Conservation (phyloP, 192 early-diverging fungal genomes). For the Lobosporangium transversale region DNA sequence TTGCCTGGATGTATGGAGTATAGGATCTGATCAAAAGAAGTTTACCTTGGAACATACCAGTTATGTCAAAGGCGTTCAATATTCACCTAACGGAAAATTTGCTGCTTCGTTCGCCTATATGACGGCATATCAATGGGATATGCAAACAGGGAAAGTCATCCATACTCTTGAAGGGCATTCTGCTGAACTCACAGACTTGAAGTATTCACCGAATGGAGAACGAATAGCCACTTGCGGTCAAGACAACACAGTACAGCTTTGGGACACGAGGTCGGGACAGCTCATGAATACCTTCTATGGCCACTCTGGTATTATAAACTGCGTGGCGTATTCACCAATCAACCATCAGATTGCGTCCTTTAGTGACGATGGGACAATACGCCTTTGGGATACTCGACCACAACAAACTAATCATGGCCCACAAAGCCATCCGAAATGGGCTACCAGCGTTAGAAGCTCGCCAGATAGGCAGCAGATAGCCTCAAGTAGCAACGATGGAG, state of each 20-base stretch:
- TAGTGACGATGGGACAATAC: neutral
- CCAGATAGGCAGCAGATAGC: neutral
- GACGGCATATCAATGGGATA: too few relatives aligned
- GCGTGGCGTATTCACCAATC: neutral
- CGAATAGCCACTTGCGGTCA: neutral
- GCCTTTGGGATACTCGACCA: neutral
- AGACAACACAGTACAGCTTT: neutral
- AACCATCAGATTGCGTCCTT: neutral
- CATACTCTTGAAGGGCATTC: too few relatives aligned
- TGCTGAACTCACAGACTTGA: too few relatives aligned
- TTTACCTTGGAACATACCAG: too few relatives aligned
- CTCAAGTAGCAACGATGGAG: neutral
- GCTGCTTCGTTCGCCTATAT: too few relatives aligned
- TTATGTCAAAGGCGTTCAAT: too few relatives aligned
- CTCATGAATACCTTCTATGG: neutral
- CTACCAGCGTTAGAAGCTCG: neutral
- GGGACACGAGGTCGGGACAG: neutral
- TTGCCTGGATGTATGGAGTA: too few relatives aligned
- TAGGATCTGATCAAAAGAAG: too few relatives aligned
- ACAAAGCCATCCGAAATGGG: neutral
- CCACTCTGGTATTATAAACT: neutral
- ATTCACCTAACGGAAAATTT: too few relatives aligned
- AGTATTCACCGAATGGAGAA: neutral
- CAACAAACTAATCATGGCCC: neutral
- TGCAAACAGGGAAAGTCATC: too few relatives aligned